A percentile compares a stretch with the other conserved stretches of the same genome.
Evolutionary conservation across 179 eudicot genomes (phyloP).

Genomic region (Vitellaria paradoxa): DNA sequence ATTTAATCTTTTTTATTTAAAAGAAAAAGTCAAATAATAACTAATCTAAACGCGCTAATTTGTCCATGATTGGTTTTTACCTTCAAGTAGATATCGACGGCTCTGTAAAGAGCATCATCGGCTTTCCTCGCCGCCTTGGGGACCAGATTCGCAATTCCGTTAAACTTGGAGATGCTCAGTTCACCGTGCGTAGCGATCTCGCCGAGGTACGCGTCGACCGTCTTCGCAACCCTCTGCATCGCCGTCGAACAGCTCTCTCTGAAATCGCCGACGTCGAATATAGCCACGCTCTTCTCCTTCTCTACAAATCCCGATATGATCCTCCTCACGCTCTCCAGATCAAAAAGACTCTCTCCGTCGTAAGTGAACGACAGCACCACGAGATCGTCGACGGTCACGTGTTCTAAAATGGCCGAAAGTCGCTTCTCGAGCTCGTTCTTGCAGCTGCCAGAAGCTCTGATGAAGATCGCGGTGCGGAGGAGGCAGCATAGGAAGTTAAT

Average conservation of each 20-base stretch:
- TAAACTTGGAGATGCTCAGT: conserved; percentile 76
- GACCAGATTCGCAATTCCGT: conserved; percentile 76
- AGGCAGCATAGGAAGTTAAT: conserved; percentile 77
- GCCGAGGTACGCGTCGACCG: conserved; percentile 74
- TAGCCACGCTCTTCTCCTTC: conserved; percentile 79
- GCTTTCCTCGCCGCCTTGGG: conserved; percentile 51
- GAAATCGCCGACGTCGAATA: conserved; percentile 73
- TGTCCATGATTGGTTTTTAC: conserved; percentile 19
- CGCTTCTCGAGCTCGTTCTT: conserved; percentile 79
- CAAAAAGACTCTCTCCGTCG: conserved; percentile 75
- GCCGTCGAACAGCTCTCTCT: conserved; percentile 61
- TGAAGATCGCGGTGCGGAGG: conserved; percentile 66
- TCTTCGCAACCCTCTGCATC: conserved; percentile 73
- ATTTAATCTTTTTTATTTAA: too few species aligned
- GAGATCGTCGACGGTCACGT: conserved; percentile 79
- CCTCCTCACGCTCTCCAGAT: conserved; percentile 85
- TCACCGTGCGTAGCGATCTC: conserved; percentile 70
- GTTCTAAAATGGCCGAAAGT: conserved; percentile 62
- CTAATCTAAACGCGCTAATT: neutral
- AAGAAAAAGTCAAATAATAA: neutral
- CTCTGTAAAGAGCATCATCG: conserved; percentile 79
- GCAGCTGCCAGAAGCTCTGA: conserved; percentile 44
- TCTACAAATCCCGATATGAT: conserved; percentile 70
- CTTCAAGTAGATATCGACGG: conserved; percentile 81
- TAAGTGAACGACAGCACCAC: conserved; percentile 62